These are phyloP conservation scores for Aspergillus ibericus DNA, from an alignment of 2,329 filamentous ascomycete genomes.

Conservation along the genomic window DNA sequence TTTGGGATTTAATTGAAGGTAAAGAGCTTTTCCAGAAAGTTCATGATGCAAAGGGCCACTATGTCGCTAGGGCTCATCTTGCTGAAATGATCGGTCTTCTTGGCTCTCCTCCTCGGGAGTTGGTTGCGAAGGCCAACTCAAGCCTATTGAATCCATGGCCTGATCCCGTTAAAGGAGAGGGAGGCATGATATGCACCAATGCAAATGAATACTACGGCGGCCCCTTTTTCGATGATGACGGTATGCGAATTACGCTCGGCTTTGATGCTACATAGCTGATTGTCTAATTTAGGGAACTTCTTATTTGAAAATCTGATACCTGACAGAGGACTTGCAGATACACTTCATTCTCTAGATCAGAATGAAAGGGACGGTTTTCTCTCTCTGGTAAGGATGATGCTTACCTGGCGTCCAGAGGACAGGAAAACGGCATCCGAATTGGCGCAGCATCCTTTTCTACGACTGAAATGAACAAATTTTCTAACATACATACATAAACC, in stretches of 20 bases:
- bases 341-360: conserved; percentile 20
- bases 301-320: conserved; percentile 20
- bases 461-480: too few species aligned
- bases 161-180: background rate
- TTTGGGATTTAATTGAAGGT: conserved; percentile 9
- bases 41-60: background rate
- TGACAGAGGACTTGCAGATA: conserved; percentile 15
- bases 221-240: conserved; percentile 4
- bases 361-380: conserved; percentile 29
- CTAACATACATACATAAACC: too few species aligned
- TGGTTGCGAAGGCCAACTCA: background rate
- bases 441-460: conserved; percentile 33
- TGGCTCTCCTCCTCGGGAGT: conserved; percentile 2
- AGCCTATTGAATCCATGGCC: background rate
- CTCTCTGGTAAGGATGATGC: conserved; percentile 28
- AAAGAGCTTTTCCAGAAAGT: conserved; percentile 1
- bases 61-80: conserved; percentile 2
- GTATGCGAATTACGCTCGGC: background rate
- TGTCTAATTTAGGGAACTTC: conserved; percentile 20
- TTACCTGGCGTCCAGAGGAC: conserved; percentile 30
- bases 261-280: background rate
- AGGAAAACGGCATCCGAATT: conserved; percentile 30
- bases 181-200: background rate
- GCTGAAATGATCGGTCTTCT: conserved; percentile 10
- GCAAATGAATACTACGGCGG: conserved; percentile 2